phyloP scores from a whole-genome alignment of 768 basidiomycete genomes.

The Rhizopogon salebrosus region DNA sequence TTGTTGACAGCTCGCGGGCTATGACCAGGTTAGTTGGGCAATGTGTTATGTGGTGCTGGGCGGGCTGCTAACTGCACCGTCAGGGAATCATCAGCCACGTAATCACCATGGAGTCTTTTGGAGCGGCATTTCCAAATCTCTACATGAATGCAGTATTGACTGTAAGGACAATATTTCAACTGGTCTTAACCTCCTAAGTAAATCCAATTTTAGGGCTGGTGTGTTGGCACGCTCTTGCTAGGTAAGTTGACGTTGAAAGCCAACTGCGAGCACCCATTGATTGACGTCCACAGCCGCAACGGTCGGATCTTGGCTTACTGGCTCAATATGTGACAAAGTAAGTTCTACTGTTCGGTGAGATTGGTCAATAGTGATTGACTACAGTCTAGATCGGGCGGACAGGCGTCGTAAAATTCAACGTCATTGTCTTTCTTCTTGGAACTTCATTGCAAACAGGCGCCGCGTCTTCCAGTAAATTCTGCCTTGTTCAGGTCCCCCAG shows the following conservation, averaged over 20 bases:
- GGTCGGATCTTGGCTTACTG: slow-evolving; percentile 25
- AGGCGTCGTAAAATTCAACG: slow-evolving; percentile 21
- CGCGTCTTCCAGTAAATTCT: slow-evolving; percentile 15
- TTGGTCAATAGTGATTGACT: background rate
- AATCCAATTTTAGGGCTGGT: background rate
- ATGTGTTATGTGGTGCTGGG: background rate
- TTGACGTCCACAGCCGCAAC: slow-evolving; percentile 18
- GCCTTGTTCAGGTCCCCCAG: background rate
- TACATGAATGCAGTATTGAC: background rate
- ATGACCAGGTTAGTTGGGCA: background rate
- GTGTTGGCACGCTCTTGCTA: background rate
- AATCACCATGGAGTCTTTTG: background rate
- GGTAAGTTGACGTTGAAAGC: background rate
- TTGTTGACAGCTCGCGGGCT: background rate
- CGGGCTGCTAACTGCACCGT: background rate
- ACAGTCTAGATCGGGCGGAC: slow-evolving; percentile 21
- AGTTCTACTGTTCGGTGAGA: background rate
- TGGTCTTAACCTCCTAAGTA: background rate
- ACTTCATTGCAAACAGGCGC: slow-evolving; percentile 28
- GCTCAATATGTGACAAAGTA: slow-evolving; percentile 24
- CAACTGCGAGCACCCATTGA: slow-evolving; percentile 6
- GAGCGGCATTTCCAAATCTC: background rate
- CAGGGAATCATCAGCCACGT: background rate
- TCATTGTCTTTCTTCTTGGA: slow-evolving; percentile 24
- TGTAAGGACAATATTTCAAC: background rate